Evolutionary conservation across 768 basidiomycete genomes (phyloP), one percentile per base, ranked within the genome.

Genomic region (Boletus sensibilis): DNA sequence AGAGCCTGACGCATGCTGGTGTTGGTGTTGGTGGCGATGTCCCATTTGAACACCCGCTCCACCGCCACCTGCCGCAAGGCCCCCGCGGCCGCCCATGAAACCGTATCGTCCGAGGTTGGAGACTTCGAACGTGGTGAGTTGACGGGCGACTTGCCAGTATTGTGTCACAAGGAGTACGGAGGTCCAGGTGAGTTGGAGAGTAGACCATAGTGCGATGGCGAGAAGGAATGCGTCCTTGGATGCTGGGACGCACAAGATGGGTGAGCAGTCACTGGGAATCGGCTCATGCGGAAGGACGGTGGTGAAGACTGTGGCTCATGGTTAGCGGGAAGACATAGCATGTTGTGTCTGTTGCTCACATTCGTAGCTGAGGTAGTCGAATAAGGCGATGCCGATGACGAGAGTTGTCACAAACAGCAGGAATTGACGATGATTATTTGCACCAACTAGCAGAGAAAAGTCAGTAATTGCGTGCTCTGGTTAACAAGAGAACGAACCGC

Each of bases 61-160:
- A 4, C 69, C 69, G 8, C 83, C 78, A 8, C 77, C 76, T 20
- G 90, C 77, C 37, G 80, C 83, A 3, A 85, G 82, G 20, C 84
- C 84, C 0, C 86, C 90, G 39, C 92, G 85, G 0, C 95, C 95
- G 37, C 97, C 96, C 93, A 99, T 96, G 76, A 87, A 98, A 13
- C 97, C 96, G 66, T 87, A 98, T 44, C 96, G 83, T 4, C 96
- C 94, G 3, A 98, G 84, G 67, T 99, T 99, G 56, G 87, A 88
- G 4, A 98, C 92, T 68, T 99, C 96, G 52, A 95, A 81, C 0
- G 96, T 98, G 2, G 96, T 99, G 83, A 98, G 92, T 67, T 98
- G 95, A 25, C 88, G 83, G 2, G 88, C 83, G 52, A 98, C 85
- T 72, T 99, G 97, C 91, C 92, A 96, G 47, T 87, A 77, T 64